phyloP scores from a whole-genome alignment of 768 basidiomycete species.

The Podaxis sp. region DNA sequence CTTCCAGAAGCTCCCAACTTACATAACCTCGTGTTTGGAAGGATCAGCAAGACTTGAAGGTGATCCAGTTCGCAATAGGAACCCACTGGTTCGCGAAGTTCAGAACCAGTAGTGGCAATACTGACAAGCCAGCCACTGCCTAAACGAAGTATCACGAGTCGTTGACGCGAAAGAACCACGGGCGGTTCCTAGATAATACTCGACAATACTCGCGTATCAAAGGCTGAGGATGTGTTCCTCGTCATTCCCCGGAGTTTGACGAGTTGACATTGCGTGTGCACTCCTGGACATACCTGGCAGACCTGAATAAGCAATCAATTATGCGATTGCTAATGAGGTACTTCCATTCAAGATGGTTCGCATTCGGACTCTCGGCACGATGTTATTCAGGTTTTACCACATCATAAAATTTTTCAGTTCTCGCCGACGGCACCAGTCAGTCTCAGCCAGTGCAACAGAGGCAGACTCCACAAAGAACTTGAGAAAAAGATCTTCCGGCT shows the following conservation, averaged over 20 bases:
- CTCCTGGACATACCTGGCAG: neutral
- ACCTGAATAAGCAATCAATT: neutral
- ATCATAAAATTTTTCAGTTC: no score
- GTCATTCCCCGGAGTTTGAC: neutral
- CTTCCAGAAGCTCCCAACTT: neutral
- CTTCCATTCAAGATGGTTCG: neutral
- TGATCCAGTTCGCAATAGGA: neutral
- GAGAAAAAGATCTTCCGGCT: neutral
- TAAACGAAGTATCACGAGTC: neutral
- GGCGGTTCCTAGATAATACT: neutral
- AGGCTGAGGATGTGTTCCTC: neutral
- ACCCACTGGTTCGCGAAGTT: constrained; percentile 1
- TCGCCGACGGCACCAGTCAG: neutral
- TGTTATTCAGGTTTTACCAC: neutral
- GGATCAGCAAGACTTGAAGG: neutral
- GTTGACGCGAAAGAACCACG: neutral
- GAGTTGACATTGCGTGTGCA: neutral
- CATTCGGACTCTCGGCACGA: neutral
- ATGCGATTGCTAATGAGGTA: neutral
- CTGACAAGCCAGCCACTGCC: neutral
- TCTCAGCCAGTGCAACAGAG: neutral
- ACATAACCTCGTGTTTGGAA: neutral
- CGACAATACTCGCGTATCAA: neutral
- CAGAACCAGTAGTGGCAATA: neutral
- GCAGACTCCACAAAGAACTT: neutral